Base-by-base conservation (phyloP, 2,329 filamentous ascomycete genomes). In the Fusarium sp. region DNA sequence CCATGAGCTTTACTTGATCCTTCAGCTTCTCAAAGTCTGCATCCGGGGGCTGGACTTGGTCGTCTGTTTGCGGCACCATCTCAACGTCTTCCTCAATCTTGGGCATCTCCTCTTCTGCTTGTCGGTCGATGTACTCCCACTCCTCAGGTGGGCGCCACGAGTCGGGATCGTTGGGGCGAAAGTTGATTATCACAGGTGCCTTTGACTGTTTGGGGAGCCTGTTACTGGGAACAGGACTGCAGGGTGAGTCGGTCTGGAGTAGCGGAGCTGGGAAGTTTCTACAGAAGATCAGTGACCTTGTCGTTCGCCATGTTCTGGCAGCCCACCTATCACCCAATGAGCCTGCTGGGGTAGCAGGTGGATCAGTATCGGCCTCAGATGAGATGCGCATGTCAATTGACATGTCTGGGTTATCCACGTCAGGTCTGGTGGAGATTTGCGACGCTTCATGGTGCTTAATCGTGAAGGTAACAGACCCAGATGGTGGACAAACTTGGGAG, bases 121-220 rank as follows among this genome's bases (percentile, higher is more conserved):
- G 45, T 33, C 43, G 47, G 3, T 62, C 40, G 7, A 62, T 73
- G 43, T 77, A 79, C 19, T 79, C 75, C 82, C 82, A 85, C 10
- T 81, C 79, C 32, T 81, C 75, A 1, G 81, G 81, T 0, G 82
- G 78, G 39, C 78, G 82, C 82, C 83, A 84, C n/a, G 77, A 73
- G 17, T 83, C 80, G 0, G 77, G 75, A 44, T 81, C 79, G 20
- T 77, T 78, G 6, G 77, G 71, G 30, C 70, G 75, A 55, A 76
- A 76, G 8, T 73, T 63, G 30, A 70, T 61, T 3, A 71, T 75
- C 2, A 66, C n/a, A 1, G 67, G 66, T 0, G 61, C 48, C 44
- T 62, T 57, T 7, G 60, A 43, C 20, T 43, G 57, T 27, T 53
- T 44, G 4, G 68, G 48, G 6, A 60, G 40, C 25, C 44, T 56